Evolutionary conservation across 2,329 filamentous ascomycete genomes (phyloP), one percentile per base, ranked within the genome.

Genomic region (Fonsecaea erecta): DNA sequence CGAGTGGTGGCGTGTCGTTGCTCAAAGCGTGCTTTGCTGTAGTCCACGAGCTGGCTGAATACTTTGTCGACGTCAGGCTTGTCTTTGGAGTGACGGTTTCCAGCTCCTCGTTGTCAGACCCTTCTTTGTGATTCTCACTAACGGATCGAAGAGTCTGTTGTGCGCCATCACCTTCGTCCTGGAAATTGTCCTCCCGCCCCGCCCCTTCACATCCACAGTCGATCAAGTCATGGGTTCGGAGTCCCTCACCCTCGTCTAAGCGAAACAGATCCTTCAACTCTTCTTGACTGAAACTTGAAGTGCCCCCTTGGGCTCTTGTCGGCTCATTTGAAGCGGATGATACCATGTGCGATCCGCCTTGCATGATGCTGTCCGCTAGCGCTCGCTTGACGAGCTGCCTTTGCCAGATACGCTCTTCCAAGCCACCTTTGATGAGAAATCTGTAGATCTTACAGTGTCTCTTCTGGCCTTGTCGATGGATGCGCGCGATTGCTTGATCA

Each of bases 331-430:
- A 48, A 37, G 34, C 53, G 35, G 59, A 55, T 21, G 59, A 55
- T 18, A 30, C 55, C 12, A 24, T 18, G 21, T 37, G 32, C 14
- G 66, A 62, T n/a, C 69, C 65, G 3, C 62, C 83, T 68, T 91
- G 88, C 72, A 92, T 88, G 32, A 92, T 87, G 60, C 86, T 88
- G 72, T 90, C 88, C 1, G 89, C 88, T 1, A 92, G 79, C 1
- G 88, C 88, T 70, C 86, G 83, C 75, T 92, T 92, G 60, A 86
- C 90, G 40, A 90, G 80, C 73, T 92, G 89, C 8, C 89, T 81
- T 74, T 91, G 89, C 77, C 86, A 91, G 63, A 92, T 91, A 76
- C 90, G 91, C 76, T 92, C 89, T 68, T 91, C 89, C 18, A 92
- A 79, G 3, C 85, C 87, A 8, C 89, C 89, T 64, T 88, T 86